Base-by-base conservation (phyloP, 1,284 basidiomycete genomes). In the Ganoderma lingzhi region DNA sequence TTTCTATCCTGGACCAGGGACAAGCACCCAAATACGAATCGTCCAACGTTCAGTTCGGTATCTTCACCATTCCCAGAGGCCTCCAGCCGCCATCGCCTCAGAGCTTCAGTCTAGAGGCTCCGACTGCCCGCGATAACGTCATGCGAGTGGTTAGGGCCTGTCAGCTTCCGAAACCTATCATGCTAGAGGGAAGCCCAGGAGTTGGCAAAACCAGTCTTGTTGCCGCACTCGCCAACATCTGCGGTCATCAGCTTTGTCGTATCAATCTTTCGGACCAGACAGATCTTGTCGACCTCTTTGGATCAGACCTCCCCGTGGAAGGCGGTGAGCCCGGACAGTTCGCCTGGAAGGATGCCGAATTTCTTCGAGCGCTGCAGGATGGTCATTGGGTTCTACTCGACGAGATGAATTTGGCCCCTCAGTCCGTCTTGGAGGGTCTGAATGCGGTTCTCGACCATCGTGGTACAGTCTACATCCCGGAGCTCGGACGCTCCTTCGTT, bases 261-360 rank as follows among this genome's bases (percentile, higher is more conserved):
- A 98, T 99, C 87, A 99, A 99, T 82, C 83, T 99, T 45, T 99
- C 98, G 6, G 98, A 99, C 77, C 98, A 99, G 82, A 99, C 98
- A 0, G 98, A 99, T 80, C 87, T 99, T 19, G 91, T 96, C 65
- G 98, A 99, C 78, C 87, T 99, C 5, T 99, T 99, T 76, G 98
- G 98, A 17, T 96, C 96, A 44, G 98, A 99, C 80, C 86, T 99
- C 23, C 98, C 98, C 6, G 92, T 97, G 1, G 97, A 98, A 81
- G 95, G 96, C 39, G 96, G 96, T 39, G 85, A 87, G 14, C 90
- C 96, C 3, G 97, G 97, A 64, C 95, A 98, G 79, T 99, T 99
- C 79, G 92, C 92, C 3, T 99, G 98, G 98, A 95, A 93, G 78
- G 96, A 99, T 73, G 98, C 97, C 0, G 96, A 98, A 63, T 99